These are phyloP conservation scores for Quercus tomentella DNA, from an alignment of 331 rosid genomes.

Conservation along the genomic window DNA sequence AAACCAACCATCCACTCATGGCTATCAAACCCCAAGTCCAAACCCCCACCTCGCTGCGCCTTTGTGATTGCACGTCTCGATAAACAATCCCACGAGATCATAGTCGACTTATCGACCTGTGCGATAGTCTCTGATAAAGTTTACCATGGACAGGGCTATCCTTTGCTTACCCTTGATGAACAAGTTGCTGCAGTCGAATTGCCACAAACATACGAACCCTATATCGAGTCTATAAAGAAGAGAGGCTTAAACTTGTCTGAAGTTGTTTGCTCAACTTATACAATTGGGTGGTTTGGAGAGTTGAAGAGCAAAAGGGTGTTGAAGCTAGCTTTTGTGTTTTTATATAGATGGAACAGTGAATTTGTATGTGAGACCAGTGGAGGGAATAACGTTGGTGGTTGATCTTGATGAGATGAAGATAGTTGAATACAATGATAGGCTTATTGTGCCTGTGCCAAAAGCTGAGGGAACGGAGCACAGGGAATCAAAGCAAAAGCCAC, in stretches of 20 bases:
- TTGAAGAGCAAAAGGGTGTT: constrained; percentile 12
- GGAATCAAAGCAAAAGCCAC: constrained; percentile 43
- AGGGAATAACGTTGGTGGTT: constrained; percentile 50
- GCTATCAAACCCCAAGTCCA: constrained; percentile 20
- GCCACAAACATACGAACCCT: constrained; percentile 26
- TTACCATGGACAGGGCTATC: constrained; percentile 43
- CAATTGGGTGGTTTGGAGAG: constrained; percentile 71
- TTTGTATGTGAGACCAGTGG: constrained; percentile 52
- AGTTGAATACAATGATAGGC: constrained; percentile 44
- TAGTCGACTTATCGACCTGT: constrained; percentile 22
- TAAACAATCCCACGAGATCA: constrained; percentile 35
- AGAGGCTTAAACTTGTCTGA: constrained; percentile 43
- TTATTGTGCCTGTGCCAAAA: constrained; percentile 38
- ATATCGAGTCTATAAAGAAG: constrained; percentile 32
- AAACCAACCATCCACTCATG: constrained; percentile 41
- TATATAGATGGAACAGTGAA: constrained; percentile 39
- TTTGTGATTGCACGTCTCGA: constrained; percentile 29
- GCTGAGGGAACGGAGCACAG: constrained; percentile 54
- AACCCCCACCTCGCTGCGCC: constrained; percentile 40
- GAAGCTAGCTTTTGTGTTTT: constrained; percentile 39
- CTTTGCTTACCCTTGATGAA: constrained; percentile 30
- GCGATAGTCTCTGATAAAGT: constrained; percentile 31
- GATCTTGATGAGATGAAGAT: constrained; percentile 58
- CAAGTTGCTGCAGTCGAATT: constrained; percentile 13
- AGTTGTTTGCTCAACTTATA: constrained; percentile 28